These are phyloP conservation scores for Quercus wislizeni DNA, from an alignment of 306 rosid species.

Conservation along the genomic window DNA sequence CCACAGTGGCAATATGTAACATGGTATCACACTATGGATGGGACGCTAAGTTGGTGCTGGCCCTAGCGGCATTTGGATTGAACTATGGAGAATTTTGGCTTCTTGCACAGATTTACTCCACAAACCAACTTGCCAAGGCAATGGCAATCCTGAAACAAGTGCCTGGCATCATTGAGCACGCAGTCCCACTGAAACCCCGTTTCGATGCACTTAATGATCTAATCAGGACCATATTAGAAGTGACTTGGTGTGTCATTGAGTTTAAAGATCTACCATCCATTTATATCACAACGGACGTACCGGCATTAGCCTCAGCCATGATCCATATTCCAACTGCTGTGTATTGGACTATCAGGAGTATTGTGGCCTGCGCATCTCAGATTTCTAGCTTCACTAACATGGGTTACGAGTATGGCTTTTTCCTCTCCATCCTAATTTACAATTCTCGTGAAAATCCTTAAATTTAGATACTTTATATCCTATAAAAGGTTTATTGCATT, in stretches of 20 bases:
- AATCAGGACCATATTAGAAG: slow-evolving; percentile 34
- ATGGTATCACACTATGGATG: slow-evolving; percentile 40
- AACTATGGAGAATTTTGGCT: slow-evolving; percentile 48
- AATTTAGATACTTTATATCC: too few species aligned
- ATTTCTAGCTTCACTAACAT: slow-evolving; percentile 40
- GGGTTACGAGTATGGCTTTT: slow-evolving; percentile 42
- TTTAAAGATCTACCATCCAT: slow-evolving; percentile 34
- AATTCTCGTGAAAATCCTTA: too few species aligned
- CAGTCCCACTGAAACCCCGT: slow-evolving; percentile 29
- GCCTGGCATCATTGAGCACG: slow-evolving; percentile 44
- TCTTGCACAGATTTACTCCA: slow-evolving; percentile 40
- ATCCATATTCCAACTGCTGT: slow-evolving; percentile 38
- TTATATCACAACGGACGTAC: slow-evolving; percentile 21
- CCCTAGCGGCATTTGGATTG: slow-evolving; percentile 43
- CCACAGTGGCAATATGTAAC: slow-evolving; percentile 36
- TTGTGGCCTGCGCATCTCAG: slow-evolving; percentile 45
- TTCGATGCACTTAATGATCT: slow-evolving; percentile 50
- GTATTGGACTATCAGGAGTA: slow-evolving; percentile 40
- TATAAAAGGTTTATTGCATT: too few species aligned
- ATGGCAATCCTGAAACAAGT: slow-evolving; percentile 49
- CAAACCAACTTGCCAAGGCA: slow-evolving; percentile 46
- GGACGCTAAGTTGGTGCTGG: slow-evolving; percentile 52
- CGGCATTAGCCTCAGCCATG: slow-evolving; percentile 11
- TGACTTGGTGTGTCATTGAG: slow-evolving; percentile 38
- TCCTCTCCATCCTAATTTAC: neutral